These are phyloP conservation scores for Ochromonas danica DNA, from an alignment of 108 stramenopile species.

Conservation along the genomic window DNA sequence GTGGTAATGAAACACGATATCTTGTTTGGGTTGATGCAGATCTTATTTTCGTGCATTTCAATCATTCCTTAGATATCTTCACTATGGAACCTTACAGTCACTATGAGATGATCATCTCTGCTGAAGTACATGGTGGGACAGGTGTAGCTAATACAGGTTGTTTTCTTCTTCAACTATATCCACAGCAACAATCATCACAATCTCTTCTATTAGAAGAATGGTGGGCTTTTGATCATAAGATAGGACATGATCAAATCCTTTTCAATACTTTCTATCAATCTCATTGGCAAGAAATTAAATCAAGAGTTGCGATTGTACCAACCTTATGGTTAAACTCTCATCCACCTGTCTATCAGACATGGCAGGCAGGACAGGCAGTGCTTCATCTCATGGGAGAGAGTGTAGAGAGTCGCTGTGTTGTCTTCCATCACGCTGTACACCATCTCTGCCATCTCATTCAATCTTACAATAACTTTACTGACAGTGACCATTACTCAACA, in stretches of 20 bases:
- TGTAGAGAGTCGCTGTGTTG: neutral
- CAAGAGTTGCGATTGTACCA: neutral
- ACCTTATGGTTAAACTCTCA: neutral
- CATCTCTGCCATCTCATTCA: too few species aligned
- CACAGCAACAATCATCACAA: neutral
- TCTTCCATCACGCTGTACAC: too few species aligned
- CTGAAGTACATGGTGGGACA: neutral
- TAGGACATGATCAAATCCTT: constrained; percentile 7
- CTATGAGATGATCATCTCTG: constrained; percentile 2
- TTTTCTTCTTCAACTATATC: neutral
- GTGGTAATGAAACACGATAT: neutral
- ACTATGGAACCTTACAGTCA: neutral
- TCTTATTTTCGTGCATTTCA: neutral
- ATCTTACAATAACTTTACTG: too few species aligned
- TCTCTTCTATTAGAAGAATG: neutral
- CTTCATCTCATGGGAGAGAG: neutral
- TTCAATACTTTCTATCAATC: neutral
- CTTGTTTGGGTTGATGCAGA: constrained; percentile 24
- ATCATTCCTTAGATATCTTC: neutral
- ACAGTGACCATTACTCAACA: too few species aligned
- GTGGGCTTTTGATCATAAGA: neutral
- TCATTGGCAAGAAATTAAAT: neutral
- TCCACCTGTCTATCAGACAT: neutral
- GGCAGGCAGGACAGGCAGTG: neutral
- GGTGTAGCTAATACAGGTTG: constrained; percentile 19